Evolutionary conservation across 305 asterid species (phyloP).

Genomic region (Fraxinus baroniana): DNA sequence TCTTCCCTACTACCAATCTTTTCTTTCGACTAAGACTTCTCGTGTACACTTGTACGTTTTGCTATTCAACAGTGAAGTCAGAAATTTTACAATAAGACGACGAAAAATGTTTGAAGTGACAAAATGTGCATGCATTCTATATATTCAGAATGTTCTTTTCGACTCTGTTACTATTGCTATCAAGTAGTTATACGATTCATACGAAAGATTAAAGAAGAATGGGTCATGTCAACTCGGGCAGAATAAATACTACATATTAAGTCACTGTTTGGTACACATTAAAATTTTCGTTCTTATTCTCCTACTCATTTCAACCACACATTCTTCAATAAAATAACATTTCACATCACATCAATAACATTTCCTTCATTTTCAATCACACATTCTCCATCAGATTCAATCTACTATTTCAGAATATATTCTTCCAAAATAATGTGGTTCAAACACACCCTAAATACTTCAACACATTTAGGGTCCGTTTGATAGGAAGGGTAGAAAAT

Average conservation of each 20-base stretch:
- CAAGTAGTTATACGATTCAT: too few species aligned
- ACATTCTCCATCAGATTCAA: too few species aligned
- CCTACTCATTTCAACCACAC: too few species aligned
- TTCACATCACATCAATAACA: too few species aligned
- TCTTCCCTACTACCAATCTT: conserved; percentile 12
- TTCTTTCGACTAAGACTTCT: conserved; percentile 1
- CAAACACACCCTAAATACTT: too few species aligned
- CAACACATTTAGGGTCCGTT: neutral
- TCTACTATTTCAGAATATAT: too few species aligned
- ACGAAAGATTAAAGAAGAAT: neutral
- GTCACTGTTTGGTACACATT: too few species aligned
- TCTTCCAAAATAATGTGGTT: too few species aligned
- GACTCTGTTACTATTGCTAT: neutral
- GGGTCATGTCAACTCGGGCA: neutral
- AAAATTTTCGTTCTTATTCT: too few species aligned
- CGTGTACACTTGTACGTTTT: neutral
- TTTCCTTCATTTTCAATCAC: too few species aligned
- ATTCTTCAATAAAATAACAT: too few species aligned
- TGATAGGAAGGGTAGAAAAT: too few species aligned
- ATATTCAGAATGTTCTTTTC: neutral
- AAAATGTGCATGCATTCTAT: neutral
- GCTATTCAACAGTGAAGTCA: neutral
- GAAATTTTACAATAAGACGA: neutral
- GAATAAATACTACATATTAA: neutral
- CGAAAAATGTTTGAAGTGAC: neutral